These are phyloP conservation scores for Periconia sp. DNA, from an alignment of 2,329 filamentous ascomycete genomes.

Conservation along the genomic window DNA sequence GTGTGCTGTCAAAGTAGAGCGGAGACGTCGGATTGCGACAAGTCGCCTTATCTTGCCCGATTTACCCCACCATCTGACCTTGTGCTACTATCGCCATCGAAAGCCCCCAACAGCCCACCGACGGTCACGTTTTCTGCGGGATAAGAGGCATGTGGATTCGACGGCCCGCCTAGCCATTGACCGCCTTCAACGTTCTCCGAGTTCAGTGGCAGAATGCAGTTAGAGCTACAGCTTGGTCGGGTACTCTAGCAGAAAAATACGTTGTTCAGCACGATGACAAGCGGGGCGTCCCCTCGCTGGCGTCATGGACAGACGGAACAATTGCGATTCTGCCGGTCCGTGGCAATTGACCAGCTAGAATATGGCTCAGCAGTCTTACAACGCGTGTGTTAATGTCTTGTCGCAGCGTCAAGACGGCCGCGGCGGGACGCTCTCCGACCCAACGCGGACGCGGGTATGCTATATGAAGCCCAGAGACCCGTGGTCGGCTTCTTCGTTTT, in stretches of 20 bases:
- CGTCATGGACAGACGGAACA: constrained; percentile 29
- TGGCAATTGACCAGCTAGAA: constrained; percentile 21
- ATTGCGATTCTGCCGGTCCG: constrained; percentile 22
- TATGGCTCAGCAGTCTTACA: constrained; percentile 31
- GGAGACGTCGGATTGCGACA: constrained; percentile 11
- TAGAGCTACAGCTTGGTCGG: constrained; percentile 28
- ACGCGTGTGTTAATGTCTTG: constrained; percentile 31
- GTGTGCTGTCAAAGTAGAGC: not conserved
- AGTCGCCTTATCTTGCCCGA: constrained; percentile 19
- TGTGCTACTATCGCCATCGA: constrained; percentile 9
- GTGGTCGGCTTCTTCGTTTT: constrained; percentile 9
- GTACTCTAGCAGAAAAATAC: constrained; percentile 14
- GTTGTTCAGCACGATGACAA: constrained; percentile 15
- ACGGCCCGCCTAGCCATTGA: constrained; percentile 45
- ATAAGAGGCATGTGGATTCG: constrained; percentile 41
- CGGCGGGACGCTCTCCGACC: constrained; percentile 45
- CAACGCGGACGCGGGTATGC: constrained; percentile 24
- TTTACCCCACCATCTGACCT: constrained; percentile 5
- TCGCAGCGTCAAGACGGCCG: constrained; percentile 41
- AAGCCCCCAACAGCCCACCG: constrained; percentile 10
- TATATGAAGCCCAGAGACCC: constrained; percentile 41
- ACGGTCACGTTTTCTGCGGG: constrained; percentile 19
- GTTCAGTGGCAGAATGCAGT: constrained; percentile 36
- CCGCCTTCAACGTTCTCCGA: constrained; percentile 35
- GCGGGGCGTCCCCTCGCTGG: constrained; percentile 22